Evolutionary conservation across 192 early-diverging fungal genomes (phyloP).

Genomic region (Neocallimastix lanati): DNA sequence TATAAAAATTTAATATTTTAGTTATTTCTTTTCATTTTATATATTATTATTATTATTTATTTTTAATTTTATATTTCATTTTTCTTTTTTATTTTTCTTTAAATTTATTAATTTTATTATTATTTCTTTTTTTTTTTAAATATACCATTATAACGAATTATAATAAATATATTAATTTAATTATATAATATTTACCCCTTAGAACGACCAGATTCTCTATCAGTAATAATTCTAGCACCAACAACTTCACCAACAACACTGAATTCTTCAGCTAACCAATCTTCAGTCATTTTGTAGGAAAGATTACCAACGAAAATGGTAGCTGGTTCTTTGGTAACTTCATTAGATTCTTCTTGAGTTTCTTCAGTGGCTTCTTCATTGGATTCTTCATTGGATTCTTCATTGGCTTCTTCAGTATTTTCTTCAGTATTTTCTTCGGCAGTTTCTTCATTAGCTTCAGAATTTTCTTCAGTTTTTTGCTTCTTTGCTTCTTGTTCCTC

Average conservation of each 20-base stretch:
- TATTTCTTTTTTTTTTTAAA: too few relatives aligned
- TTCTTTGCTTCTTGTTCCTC: constrained; percentile 17
- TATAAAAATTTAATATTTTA: too few relatives aligned
- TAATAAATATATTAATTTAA: too few relatives aligned
- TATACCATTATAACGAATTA: too few relatives aligned
- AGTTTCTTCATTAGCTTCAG: neutral
- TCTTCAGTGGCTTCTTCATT: constrained; percentile 6
- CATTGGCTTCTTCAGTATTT: constrained; percentile 7
- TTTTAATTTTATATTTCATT: too few relatives aligned
- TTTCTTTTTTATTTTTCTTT: too few relatives aligned
- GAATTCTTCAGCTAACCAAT: constrained; percentile 40
- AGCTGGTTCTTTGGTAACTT: constrained; percentile 16
- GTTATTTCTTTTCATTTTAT: too few relatives aligned
- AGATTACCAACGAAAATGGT: constrained; percentile 58
- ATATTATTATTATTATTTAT: too few relatives aligned
- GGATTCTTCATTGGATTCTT: constrained; percentile 43
- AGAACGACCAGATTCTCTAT: constrained; percentile 47
- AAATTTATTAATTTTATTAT: too few relatives aligned
- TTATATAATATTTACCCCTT: constrained; percentile 45
- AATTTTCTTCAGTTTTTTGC: constrained; percentile 21
- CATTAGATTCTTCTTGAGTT: constrained; percentile 6
- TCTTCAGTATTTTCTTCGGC: constrained; percentile 9
- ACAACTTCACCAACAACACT: constrained; percentile 48
- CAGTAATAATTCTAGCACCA: constrained; percentile 57
- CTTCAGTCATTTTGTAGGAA: constrained; percentile 49